These are phyloP conservation scores for Sugiyamaella novakii DNA, from an alignment of 1,139 yeast species.

Conservation along the genomic window DNA sequence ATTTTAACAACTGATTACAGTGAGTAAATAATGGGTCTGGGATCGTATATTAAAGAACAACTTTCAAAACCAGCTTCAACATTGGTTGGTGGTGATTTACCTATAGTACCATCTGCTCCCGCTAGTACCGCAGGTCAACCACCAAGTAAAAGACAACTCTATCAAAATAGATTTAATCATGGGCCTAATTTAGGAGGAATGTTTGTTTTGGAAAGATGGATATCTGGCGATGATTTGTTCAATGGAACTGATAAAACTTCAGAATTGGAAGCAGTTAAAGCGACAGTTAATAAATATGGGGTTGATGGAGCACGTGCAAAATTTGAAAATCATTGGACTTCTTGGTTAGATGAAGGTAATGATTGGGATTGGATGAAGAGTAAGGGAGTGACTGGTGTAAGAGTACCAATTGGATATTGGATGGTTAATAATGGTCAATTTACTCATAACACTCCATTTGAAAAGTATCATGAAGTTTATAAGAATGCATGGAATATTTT, in stretches of 20 bases:
- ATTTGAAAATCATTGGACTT: constrained; percentile 70
- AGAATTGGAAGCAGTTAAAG: constrained; percentile 75
- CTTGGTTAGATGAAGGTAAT: constrained; percentile 56
- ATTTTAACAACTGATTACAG: background rate
- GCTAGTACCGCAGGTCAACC: constrained; percentile 38
- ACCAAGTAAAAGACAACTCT: constrained; percentile 57
- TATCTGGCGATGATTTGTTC: constrained; percentile 44
- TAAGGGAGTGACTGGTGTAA: constrained; percentile 70
- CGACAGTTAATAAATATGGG: constrained; percentile 53
- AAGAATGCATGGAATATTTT: constrained; percentile 67
- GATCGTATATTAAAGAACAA: constrained; percentile 10
- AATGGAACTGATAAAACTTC: constrained; percentile 56
- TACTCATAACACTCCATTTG: constrained; percentile 64
- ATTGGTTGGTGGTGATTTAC: background rate
- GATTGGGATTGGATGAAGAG: constrained; percentile 80
- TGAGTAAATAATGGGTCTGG: constrained; percentile 16
- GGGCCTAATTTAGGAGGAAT: constrained; percentile 90
- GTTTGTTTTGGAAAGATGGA: constrained; percentile 74
- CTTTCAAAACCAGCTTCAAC: constrained; percentile 6
- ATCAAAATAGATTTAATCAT: constrained; percentile 65
- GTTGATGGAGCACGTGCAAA: constrained; percentile 54
- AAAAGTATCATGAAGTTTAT: constrained; percentile 57
- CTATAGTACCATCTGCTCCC: constrained; percentile 36
- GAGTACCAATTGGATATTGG: constrained; percentile 95
- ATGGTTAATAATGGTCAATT: constrained; percentile 65